Evolutionary conservation across 192 early-diverging fungal species (phyloP).

Genomic region (Piromyces sp.): DNA sequence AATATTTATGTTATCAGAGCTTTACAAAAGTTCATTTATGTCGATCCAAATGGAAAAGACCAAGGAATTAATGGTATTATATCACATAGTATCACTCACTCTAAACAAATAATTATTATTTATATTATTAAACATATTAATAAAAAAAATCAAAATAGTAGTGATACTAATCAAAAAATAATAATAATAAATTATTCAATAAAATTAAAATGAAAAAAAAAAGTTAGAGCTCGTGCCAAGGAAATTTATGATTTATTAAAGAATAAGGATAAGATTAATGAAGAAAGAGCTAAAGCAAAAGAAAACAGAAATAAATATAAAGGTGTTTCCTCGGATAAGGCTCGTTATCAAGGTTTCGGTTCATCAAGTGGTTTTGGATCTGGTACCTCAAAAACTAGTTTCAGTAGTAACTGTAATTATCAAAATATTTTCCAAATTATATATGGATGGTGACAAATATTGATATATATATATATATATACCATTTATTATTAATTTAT

Average conservation of each 20-base stretch:
- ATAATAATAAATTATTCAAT: not conserved
- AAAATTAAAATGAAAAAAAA: not conserved
- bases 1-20: constrained; percentile 81
- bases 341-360: constrained; percentile 7
- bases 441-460: too few species aligned
- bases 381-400: constrained; percentile 34
- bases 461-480: too few species aligned
- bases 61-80: constrained; percentile 83
- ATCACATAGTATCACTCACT: too few species aligned
- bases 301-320: constrained; percentile 78
- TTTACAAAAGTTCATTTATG: constrained; percentile 68
- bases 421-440: too few species aligned
- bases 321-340: constrained; percentile 42
- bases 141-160: too few species aligned
- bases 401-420: constrained; percentile 35
- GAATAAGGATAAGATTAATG: constrained; percentile 57
- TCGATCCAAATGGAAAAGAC: constrained; percentile 89
- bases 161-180: not conserved
- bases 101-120: too few species aligned
- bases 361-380: constrained; percentile 1
- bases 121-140: not conserved
- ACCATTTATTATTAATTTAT: too few species aligned
- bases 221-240: constrained; percentile 73
- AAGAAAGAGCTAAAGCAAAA: constrained; percentile 76
- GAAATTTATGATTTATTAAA: constrained; percentile 71